Evolutionary conservation across 2,329 filamentous ascomycete genomes (phyloP).

Genomic region (Coleophoma cylindrospora): DNA sequence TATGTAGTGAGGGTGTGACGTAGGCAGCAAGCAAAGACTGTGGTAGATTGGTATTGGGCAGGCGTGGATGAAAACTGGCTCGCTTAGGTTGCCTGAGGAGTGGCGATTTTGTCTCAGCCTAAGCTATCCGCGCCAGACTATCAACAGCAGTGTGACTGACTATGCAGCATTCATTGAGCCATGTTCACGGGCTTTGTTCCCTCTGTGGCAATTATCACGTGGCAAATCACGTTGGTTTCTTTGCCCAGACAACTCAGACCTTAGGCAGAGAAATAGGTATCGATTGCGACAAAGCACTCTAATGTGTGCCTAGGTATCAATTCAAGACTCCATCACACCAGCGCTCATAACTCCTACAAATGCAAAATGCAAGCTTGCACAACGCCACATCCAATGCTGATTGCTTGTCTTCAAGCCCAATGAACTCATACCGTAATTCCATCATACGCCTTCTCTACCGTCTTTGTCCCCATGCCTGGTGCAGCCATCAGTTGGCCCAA

Average conservation of each 20-base stretch:
- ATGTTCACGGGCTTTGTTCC: too few species aligned
- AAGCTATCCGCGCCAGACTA: too few species aligned
- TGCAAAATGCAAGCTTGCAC: background rate
- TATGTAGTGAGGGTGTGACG: too few species aligned
- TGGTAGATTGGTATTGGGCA: background rate
- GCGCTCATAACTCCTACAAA: background rate
- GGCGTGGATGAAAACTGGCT: background rate
- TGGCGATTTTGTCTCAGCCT: too few species aligned
- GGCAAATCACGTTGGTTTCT: too few species aligned
- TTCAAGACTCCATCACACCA: background rate
- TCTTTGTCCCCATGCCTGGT: constrained; percentile 51
- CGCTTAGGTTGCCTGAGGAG: too few species aligned
- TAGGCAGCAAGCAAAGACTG: background rate
- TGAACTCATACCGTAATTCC: constrained; percentile 19
- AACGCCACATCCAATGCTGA: background rate
- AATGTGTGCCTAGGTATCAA: background rate
- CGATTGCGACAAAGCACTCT: too few species aligned
- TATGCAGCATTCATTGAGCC: too few species aligned
- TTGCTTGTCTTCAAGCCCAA: background rate
- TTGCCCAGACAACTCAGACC: too few species aligned
- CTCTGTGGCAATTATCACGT: too few species aligned
- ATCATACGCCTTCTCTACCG: constrained; percentile 47
- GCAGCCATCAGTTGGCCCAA: constrained; percentile 47
- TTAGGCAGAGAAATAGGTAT: too few species aligned
- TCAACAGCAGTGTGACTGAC: too few species aligned